A percentile compares a stretch with the other conserved stretches of the same genome.
Conservation (phyloP, 2,329 filamentous ascomycete genomes). For the Stemphylium lycopersici region DNA sequence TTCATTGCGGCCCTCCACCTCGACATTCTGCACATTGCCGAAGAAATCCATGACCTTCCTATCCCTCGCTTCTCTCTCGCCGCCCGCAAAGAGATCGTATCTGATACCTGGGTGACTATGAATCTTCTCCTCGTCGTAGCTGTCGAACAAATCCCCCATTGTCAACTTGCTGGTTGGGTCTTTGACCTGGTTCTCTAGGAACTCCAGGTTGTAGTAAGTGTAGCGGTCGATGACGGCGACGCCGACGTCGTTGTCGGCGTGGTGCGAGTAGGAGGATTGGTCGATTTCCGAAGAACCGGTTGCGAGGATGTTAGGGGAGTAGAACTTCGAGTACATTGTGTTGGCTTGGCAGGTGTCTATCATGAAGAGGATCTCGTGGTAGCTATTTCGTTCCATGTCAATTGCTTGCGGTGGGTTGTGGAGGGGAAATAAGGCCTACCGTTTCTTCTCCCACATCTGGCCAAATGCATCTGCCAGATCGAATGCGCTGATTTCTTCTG, state of each 20-base stretch:
- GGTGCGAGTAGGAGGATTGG: constrained; percentile 95
- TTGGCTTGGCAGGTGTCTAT: constrained; percentile 99
- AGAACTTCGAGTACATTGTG: constrained; percentile 98
- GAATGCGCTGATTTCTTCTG: constrained; percentile 95
- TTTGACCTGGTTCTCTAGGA: constrained; percentile 87
- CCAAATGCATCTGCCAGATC: constrained; percentile 97
- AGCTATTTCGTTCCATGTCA: constrained; percentile 56
- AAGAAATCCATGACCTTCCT: constrained; percentile 96
- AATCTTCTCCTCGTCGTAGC: constrained; percentile 92
- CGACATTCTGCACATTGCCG: constrained; percentile 96
- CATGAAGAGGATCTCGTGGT: constrained; percentile 99
- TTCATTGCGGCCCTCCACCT: constrained; percentile 68
- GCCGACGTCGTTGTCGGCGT: constrained; percentile 96
- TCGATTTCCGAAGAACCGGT: constrained; percentile 96
- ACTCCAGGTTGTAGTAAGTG: constrained; percentile 98
- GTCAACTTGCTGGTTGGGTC: constrained; percentile 88
- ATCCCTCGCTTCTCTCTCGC: constrained; percentile 75
- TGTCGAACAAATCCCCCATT: constrained; percentile 92
- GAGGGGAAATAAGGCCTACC: constrained; percentile 54
- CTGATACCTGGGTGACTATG: constrained; percentile 90
- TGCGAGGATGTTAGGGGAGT: constrained; percentile 96
- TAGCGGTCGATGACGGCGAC: constrained; percentile 98
- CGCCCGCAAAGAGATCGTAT: constrained; percentile 93
- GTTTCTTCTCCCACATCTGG: constrained; percentile 99
- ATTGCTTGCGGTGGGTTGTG: neutral